Base-by-base conservation (phyloP, 345 rosid species). In the Sisymbrium altissimum region DNA sequence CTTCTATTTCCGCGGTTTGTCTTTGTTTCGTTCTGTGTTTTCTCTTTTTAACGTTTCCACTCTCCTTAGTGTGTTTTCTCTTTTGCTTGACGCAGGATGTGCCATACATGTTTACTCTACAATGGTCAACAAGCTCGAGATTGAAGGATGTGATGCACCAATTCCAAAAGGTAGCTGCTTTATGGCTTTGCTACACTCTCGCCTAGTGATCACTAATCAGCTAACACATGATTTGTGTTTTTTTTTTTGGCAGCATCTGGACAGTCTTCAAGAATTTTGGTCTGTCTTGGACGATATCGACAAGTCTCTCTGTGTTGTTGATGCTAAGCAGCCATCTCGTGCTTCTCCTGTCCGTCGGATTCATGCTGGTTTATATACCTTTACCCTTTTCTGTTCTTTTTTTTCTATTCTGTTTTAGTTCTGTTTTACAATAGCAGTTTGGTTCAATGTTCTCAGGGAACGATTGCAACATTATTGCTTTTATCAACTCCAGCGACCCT, bases 211-310 rank as follows among this genome's bases (percentile, higher is more conserved):
- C 71, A 27, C 10, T 39, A 39, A 40, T 68, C 43, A 36, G 25
- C 41, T 35, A 30, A 44, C 2, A 13, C 8, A 3, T 8, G 0
- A 18, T 12, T 0, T 0, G 4, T 9, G 5, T 14, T 0, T 23
- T 55, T 7, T 29, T n/a, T 50, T 69, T 33, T 32, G 54, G 33
- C 67, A 89, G 94, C 96, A 92, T 84, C 55, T 89, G 78, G 84
- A 86, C 71, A 82, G 58, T 63, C 89, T 92, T 71, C 85, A 83
- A 73, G 88, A 85, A 62, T 86, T 86, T 71, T 92, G 95, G 95
- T 85, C 88, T 64, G 81, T 86, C 64, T 79, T 92, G 82, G 93
- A 90, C 18, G 93, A 87, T 33, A 88, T 92, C 49, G 96, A 92
- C 67, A 76, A 80, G 46, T 87, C 86, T 72, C 84, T 92, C 38